Conservation (phyloP, 1,284 basidiomycete species). For the Pseudozyma sp. region DNA sequence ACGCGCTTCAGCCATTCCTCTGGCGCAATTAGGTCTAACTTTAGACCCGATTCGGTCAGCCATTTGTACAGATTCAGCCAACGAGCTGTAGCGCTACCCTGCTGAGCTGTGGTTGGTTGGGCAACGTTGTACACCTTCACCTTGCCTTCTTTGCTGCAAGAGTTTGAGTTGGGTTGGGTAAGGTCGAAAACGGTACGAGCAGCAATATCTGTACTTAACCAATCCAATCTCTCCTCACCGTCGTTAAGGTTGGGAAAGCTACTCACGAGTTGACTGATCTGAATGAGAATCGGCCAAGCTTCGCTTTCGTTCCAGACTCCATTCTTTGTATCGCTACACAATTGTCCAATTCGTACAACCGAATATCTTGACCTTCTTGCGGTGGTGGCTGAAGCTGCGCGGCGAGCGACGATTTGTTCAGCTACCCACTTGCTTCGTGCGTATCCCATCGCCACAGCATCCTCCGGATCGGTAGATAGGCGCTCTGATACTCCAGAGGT, state of each 20-base stretch:
- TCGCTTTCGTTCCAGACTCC: conserved; percentile 77
- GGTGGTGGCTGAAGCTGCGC: not conserved
- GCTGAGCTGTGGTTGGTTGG: conserved; percentile 16
- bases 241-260: conserved; percentile 71
- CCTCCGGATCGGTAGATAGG: conserved; percentile 1
- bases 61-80: conserved; percentile 75
- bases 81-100: not conserved
- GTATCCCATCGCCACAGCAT: conserved; percentile 41
- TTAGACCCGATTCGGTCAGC: conserved; percentile 76
- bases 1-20: conserved; percentile 73
- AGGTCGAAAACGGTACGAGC: conserved; percentile 74
- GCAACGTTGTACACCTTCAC: conserved; percentile 24
- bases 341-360: conserved; percentile 71
- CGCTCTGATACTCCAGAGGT: conserved; percentile 1
- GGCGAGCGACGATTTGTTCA: conserved; percentile 73
- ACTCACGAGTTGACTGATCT: conserved; percentile 71
- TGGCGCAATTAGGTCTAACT: conserved; percentile 79
- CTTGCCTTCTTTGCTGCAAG: conserved; percentile 8
- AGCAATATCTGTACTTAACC: conserved; percentile 76
- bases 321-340: conserved; percentile 73
- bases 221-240: conserved; percentile 69
- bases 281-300: conserved; percentile 71
- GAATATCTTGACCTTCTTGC: not conserved
- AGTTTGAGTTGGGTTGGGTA: conserved; percentile 43
- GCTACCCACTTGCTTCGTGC: conserved; percentile 74